Conservation (phyloP, 805 yeast species). For the Saccharomyces paradoxus region DNA sequence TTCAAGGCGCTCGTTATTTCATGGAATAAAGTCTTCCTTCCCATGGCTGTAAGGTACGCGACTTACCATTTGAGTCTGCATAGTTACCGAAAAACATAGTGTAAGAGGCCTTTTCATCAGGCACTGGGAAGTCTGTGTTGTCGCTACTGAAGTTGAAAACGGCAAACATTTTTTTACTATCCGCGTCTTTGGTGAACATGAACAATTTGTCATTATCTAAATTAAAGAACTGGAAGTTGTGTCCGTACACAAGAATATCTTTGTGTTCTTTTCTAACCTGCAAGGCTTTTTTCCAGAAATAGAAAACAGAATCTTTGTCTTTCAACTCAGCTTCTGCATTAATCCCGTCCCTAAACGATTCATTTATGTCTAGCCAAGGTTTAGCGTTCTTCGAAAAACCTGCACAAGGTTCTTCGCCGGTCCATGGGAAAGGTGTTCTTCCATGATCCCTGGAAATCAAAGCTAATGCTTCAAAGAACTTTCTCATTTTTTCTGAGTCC, state of each 20-base stretch:
- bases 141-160: background rate
- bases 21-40: background rate
- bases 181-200: background rate
- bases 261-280: conserved; percentile 30
- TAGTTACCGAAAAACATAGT: background rate
- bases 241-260: conserved; percentile 29
- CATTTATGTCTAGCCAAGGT: background rate
- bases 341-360: background rate
- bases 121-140: background rate
- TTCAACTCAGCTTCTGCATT: background rate
- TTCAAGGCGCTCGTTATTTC: background rate
- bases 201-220: background rate
- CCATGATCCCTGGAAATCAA: background rate
- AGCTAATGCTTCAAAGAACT: background rate
- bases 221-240: background rate
- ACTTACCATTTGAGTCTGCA: background rate
- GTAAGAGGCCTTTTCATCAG: background rate
- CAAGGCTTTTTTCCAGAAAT: background rate
- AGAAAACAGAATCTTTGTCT: background rate
- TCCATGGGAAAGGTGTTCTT: background rate
- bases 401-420: background rate
- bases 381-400: background rate
- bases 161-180: background rate
- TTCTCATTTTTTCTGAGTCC: background rate
- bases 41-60: background rate